Conservation (phyloP, 352 stramenopile species). For the Globisporangium carolinianum region DNA sequence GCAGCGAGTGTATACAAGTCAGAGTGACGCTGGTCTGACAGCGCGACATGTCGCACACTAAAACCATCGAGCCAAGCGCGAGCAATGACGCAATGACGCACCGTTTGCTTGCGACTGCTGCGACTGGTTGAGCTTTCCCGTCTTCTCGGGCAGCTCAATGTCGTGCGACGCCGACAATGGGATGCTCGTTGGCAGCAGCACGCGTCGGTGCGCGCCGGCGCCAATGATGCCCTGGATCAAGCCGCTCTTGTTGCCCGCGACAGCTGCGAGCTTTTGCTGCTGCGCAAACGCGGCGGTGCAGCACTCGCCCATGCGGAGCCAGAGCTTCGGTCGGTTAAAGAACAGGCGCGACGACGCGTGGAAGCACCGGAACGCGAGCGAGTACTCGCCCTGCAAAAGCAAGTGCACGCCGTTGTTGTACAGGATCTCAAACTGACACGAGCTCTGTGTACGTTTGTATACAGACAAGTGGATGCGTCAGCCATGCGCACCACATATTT, state of each 20-base stretch:
- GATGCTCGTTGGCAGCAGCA: constrained; percentile 69
- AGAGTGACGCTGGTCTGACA: background rate
- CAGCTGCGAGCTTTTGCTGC: constrained; percentile 47
- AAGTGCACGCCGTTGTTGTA: constrained; percentile 92
- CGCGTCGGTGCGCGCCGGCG: constrained; percentile 68
- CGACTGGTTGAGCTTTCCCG: constrained; percentile 28
- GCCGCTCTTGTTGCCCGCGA: constrained; percentile 73
- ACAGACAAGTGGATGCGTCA: too few species aligned
- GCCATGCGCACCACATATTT: background rate
- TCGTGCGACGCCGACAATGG: constrained; percentile 50
- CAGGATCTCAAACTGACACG: constrained; percentile 82
- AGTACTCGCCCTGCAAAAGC: constrained; percentile 75
- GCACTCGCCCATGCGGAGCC: constrained; percentile 89
- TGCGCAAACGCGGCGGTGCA: constrained; percentile 81
- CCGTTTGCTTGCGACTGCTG: constrained; percentile 23
- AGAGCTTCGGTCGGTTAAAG: constrained; percentile 90
- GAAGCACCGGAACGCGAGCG: constrained; percentile 86
- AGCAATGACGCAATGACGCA: background rate
- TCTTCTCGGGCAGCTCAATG: constrained; percentile 64
- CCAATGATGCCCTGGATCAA: constrained; percentile 78
- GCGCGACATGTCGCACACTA: too few species aligned
- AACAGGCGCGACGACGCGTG: constrained; percentile 83
- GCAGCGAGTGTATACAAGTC: background rate
- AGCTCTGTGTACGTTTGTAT: constrained; percentile 25
- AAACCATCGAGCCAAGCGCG: too few species aligned